Conservation (phyloP, 805 yeast species). For the Cyberlindnera bimundalis region DNA sequence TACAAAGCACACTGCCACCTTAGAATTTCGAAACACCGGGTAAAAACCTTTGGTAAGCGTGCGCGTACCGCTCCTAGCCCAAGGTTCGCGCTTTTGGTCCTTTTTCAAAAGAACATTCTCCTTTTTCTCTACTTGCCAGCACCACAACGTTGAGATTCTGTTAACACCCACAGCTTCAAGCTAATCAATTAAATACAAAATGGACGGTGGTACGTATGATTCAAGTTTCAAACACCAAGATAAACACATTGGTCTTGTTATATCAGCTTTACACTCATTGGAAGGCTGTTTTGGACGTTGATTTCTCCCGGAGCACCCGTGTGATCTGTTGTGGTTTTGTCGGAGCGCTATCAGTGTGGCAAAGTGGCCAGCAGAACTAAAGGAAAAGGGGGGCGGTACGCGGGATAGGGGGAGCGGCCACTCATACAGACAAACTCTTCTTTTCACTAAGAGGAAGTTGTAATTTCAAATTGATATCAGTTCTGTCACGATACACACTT, state of each 20-base stretch:
- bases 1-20: not conserved
- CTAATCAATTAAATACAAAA: constrained; percentile 18
- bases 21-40: no score
- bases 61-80: constrained; percentile 7
- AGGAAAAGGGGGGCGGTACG: no score
- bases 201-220: constrained; percentile 27
- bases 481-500: no score
- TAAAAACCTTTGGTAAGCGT: not conserved
- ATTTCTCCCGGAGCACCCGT: not conserved
- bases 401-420: no score
- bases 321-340: not conserved
- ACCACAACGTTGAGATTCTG: constrained; percentile 2
- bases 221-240: not conserved
- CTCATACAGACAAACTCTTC: no score
- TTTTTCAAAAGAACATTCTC: constrained; percentile 13
- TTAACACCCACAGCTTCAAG: constrained; percentile 8
- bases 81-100: constrained; percentile 2
- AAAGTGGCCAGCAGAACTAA: no score
- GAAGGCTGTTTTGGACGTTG: not conserved
- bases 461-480: no score
- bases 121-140: constrained; percentile 17
- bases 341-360: not conserved
- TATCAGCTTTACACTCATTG: no score
- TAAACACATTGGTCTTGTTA: not conserved
- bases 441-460: no score